These are phyloP conservation scores for Metarhizium guizhouense DNA, from an alignment of 2,329 filamentous ascomycete species.

Conservation along the genomic window DNA sequence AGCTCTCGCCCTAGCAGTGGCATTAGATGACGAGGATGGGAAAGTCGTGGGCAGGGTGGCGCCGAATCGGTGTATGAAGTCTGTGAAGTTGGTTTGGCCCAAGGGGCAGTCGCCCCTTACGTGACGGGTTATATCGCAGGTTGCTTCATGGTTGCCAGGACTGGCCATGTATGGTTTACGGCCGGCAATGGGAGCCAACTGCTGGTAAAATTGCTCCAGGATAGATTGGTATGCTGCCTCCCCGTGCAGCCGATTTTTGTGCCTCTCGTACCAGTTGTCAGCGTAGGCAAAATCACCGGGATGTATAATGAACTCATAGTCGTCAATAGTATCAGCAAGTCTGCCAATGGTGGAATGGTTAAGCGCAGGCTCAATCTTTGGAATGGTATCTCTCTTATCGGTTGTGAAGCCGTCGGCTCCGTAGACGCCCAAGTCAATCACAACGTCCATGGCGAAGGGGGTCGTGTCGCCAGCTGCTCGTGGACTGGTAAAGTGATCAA, in stretches of 20 bases:
- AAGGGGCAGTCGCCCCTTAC: constrained; percentile 31
- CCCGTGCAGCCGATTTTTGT: constrained; percentile 37
- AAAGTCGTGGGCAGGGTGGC: constrained; percentile 42
- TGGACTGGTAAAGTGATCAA: constrained; percentile 44
- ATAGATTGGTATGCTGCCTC: constrained; percentile 45
- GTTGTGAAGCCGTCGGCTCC: constrained; percentile 23
- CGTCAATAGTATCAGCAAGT: constrained; percentile 39
- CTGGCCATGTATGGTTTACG: constrained; percentile 40
- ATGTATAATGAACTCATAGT: constrained; percentile 47
- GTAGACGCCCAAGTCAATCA: constrained; percentile 43
- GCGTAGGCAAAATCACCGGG: constrained; percentile 51
- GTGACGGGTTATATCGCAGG: constrained; percentile 35
- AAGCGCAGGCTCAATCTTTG: constrained; percentile 37
- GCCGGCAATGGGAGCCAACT: constrained; percentile 33
- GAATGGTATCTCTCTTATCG: constrained; percentile 38
- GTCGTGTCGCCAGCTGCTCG: constrained; percentile 45
- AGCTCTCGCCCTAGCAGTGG: constrained; percentile 31
- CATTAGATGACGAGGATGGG: constrained; percentile 34
- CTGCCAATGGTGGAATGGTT: constrained; percentile 50
- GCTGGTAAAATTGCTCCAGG: constrained; percentile 43
- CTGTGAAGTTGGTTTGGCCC: constrained; percentile 53
- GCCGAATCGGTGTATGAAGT: constrained; percentile 47
- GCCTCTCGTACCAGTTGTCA: constrained; percentile 45
- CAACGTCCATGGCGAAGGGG: constrained; percentile 40
- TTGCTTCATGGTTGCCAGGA: constrained; percentile 49